These are phyloP conservation scores for Pseudogymnoascus sp. DNA, from an alignment of 2,329 filamentous ascomycete genomes.

Conservation along the genomic window DNA sequence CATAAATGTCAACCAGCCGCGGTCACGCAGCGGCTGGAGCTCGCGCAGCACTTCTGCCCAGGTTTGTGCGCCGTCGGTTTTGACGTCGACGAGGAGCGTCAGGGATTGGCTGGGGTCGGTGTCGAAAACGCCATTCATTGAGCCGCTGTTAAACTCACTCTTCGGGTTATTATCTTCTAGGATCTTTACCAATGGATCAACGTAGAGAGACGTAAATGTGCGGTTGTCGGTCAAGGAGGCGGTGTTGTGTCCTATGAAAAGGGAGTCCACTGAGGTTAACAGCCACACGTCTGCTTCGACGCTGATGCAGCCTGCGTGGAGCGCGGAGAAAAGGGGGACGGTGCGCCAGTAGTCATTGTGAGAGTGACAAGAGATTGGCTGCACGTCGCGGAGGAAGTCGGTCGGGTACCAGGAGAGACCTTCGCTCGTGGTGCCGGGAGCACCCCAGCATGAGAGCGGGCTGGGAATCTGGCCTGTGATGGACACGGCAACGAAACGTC, in stretches of 20 bases:
- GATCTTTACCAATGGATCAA: constrained; percentile 54
- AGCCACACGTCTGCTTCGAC: constrained; percentile 66
- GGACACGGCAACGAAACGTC: constrained; percentile 26
- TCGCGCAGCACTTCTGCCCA: constrained; percentile 47
- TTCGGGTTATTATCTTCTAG: constrained; percentile 46
- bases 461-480: constrained; percentile 26
- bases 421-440: constrained; percentile 31
- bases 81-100: constrained; percentile 62
- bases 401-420: constrained; percentile 41
- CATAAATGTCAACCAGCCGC: constrained; percentile 49
- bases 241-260: constrained; percentile 58
- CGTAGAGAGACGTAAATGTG: constrained; percentile 56
- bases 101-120: constrained; percentile 46
- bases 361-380: constrained; percentile 54
- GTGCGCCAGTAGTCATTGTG: constrained; percentile 67
- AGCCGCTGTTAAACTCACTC: constrained; percentile 39
- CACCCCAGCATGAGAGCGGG: constrained; percentile 32
- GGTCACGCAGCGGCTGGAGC: constrained; percentile 50
- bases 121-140: constrained; percentile 49
- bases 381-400: constrained; percentile 44
- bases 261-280: constrained; percentile 37
- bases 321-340: constrained; percentile 55
- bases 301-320: constrained; percentile 51
- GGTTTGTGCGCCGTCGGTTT: constrained; percentile 46
- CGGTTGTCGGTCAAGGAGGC: constrained; percentile 46